A percentile compares a stretch with the other conserved stretches of the same genome.
Conservation (phyloP, 2,329 filamentous ascomycete genomes). For the Microsporum audouinii region DNA sequence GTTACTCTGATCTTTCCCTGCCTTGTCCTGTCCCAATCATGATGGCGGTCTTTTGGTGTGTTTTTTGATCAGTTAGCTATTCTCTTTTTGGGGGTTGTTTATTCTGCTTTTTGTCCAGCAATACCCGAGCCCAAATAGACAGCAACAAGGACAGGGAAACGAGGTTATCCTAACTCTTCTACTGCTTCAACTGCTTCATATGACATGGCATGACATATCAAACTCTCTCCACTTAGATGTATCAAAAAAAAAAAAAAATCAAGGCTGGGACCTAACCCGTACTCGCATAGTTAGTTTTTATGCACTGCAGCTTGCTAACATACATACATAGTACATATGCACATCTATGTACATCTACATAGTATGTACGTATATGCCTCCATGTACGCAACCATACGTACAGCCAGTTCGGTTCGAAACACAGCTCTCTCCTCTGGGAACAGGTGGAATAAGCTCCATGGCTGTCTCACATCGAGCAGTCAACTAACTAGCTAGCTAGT, state of each 20-base stretch:
- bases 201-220: neutral
- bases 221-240: neutral
- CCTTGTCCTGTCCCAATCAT: neutral
- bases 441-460: neutral
- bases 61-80: neutral
- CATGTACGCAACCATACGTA: too few relatives aligned
- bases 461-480: neutral
- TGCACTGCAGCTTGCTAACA: too few relatives aligned
- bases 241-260: neutral
- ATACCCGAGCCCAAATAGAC: neutral
- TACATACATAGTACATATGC: too few relatives aligned
- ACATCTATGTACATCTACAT: neutral
- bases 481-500: too few relatives aligned
- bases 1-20: too few relatives aligned
- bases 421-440: neutral
- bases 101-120: neutral
- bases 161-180: neutral
- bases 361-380: neutral
- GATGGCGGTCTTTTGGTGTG: neutral
- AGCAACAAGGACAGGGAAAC: neutral
- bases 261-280: neutral
- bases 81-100: neutral
- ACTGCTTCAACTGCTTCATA: neutral
- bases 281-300: neutral
- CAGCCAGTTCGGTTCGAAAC: neutral